A percentile compares a stretch with the other conserved stretches of the same genome.
Evolutionary conservation across 1,139 yeast genomes (phyloP).

Genomic region (Saccharomyces pastorianus): DNA sequence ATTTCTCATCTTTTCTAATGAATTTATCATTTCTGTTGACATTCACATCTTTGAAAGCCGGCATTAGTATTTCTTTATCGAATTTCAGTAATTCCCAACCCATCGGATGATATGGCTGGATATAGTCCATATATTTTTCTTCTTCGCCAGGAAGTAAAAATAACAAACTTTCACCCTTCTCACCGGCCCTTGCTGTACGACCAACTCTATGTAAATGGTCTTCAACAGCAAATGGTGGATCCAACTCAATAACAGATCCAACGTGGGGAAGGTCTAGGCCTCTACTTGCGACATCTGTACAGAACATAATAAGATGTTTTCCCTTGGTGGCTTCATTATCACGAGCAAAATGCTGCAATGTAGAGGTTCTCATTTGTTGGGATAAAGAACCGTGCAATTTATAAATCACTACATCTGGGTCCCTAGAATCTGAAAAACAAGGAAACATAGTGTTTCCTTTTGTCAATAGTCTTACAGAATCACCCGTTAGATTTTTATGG

Average conservation of each 20-base stretch:
- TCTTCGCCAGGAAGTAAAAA: constrained; percentile 84
- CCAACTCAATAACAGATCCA: constrained; percentile 56
- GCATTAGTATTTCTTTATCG: constrained; percentile 45
- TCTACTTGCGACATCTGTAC: constrained; percentile 75
- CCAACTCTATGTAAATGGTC: constrained; percentile 71
- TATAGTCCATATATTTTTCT: constrained; percentile 65
- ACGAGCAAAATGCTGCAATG: constrained; percentile 56
- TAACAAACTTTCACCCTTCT: constrained; percentile 55
- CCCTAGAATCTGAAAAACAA: constrained; percentile 27
- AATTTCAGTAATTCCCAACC: constrained; percentile 45
- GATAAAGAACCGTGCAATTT: constrained; percentile 86
- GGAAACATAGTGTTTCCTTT: constrained; percentile 29
- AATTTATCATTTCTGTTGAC: constrained; percentile 31
- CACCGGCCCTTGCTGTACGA: constrained; percentile 68
- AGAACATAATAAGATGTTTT: constrained; percentile 60
- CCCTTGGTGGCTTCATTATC: constrained; percentile 31
- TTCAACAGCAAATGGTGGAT: constrained; percentile 62
- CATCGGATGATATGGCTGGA: constrained; percentile 55
- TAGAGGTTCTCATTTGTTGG: constrained; percentile 73
- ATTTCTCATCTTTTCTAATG: constrained; percentile 8
- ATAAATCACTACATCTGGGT: constrained; percentile 45
- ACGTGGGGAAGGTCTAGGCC: constrained; percentile 64
- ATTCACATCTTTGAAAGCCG: constrained; percentile 50
- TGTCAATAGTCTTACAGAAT: constrained; percentile 31
- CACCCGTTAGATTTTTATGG: constrained; percentile 38